These are phyloP conservation scores for Alternaria triticina DNA, from an alignment of 2,329 filamentous ascomycete genomes.

Conservation along the genomic window DNA sequence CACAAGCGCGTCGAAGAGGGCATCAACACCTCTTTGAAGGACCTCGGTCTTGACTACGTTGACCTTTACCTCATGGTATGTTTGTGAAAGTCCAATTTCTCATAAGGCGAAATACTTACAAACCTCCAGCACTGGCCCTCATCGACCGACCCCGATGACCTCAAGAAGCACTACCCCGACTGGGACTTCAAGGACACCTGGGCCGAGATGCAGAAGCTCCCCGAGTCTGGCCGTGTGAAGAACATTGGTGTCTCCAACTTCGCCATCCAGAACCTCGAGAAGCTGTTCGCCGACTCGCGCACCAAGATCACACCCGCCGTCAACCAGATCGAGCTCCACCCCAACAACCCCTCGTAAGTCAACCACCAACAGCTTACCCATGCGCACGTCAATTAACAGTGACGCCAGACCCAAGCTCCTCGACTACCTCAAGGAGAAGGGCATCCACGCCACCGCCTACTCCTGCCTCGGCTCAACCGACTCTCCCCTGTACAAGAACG, in stretches of 20 bases:
- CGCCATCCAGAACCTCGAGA: conserved; percentile 79
- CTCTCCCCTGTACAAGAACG: conserved; percentile 73
- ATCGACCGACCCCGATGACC: conserved; percentile 66
- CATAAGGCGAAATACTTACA: conserved; percentile 1
- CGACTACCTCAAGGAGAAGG: conserved; percentile 73
- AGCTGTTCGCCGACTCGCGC: conserved; percentile 67
- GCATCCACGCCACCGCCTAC: conserved; percentile 77
- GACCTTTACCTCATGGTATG: conserved; percentile 70
- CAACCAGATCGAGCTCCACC: conserved; percentile 84
- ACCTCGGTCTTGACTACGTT: conserved; percentile 70
- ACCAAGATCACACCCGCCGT: conserved; percentile 71
- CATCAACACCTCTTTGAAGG: conserved; percentile 65
- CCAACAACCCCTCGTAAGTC: conserved; percentile 72
- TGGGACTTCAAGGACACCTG: conserved; percentile 86
- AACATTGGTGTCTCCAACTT: conserved; percentile 91
- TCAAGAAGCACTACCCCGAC: conserved; percentile 73
- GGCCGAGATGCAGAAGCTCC: conserved; percentile 73
- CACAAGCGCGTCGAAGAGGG: conserved; percentile 67
- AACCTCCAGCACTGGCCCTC: conserved; percentile 63
- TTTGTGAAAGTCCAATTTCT: neutral
- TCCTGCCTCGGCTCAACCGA: conserved; percentile 75
- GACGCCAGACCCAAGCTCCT: conserved; percentile 68
- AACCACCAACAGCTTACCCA: neutral
- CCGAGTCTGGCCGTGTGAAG: conserved; percentile 71
- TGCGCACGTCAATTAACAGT: conserved; percentile 12